Conservation (phyloP, 1,139 yeast genomes). For the Saccharomyces hybrid region DNA sequence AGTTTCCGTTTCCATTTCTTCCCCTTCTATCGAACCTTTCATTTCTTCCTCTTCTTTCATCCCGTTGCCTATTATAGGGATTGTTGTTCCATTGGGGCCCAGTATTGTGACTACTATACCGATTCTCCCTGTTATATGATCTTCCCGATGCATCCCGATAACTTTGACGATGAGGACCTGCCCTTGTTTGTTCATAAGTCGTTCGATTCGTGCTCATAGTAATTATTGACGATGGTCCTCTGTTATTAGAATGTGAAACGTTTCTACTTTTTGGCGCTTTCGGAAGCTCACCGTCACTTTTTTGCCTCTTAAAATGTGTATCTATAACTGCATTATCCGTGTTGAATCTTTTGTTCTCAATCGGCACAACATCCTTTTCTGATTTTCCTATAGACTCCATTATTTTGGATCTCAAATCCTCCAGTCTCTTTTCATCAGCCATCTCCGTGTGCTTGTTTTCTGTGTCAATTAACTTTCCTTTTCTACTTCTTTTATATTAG, state of each 20-base stretch:
- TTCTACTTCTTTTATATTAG: not conserved
- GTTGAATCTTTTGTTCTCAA: slow-evolving; percentile 3
- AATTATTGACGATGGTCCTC: not conserved
- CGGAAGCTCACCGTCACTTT: not conserved
- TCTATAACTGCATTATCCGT: not conserved
- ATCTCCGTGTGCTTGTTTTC: not conserved
- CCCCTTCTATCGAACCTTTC: not conserved
- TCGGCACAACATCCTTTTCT: slow-evolving; percentile 1
- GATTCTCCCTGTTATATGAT: not conserved
- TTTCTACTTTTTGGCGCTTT: not conserved
- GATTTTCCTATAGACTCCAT: slow-evolving; percentile 21
- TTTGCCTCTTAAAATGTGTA: not conserved
- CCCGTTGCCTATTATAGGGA: not conserved
- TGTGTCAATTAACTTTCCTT: not conserved
- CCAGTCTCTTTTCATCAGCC: slow-evolving; percentile 16
- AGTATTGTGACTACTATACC: not conserved
- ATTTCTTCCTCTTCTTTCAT: not conserved
- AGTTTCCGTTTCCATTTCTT: not conserved
- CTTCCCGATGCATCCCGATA: not conserved
- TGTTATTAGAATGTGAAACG: not conserved
- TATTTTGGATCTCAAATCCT: slow-evolving; percentile 24
- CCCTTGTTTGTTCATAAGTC: not conserved
- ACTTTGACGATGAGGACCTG: not conserved
- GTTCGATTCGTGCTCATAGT: not conserved
- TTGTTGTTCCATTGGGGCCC: not conserved